Evolutionary conservation across 2,329 filamentous ascomycete genomes (phyloP).

Genomic region (Lasiodiplodia hormozganensis): DNA sequence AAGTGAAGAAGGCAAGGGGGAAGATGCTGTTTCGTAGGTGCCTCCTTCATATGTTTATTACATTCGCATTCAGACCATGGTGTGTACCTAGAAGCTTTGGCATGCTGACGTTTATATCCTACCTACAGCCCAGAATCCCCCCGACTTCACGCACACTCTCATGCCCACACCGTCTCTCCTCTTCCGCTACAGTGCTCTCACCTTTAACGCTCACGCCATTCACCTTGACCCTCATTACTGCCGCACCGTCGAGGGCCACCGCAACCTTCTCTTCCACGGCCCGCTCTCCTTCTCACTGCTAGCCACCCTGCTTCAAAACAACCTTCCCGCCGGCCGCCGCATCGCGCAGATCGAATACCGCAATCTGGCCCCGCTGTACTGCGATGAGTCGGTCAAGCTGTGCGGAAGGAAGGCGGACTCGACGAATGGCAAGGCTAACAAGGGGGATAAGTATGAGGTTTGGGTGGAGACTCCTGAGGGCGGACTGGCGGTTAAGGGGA

Average conservation of each 20-base stretch:
- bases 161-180: constrained; percentile 74
- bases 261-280: constrained; percentile 81
- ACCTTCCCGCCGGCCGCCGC: constrained; percentile 35
- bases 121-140: constrained; percentile 54
- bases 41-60: no score
- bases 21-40: constrained; percentile 49
- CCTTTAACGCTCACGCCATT: constrained; percentile 90
- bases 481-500: constrained; percentile 54
- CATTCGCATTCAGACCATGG: no score
- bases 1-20: constrained; percentile 37
- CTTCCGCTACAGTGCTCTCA: constrained; percentile 78
- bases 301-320: constrained; percentile 66
- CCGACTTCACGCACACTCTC: constrained; percentile 65
- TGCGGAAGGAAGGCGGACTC: constrained; percentile 62
- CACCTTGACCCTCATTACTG: constrained; percentile 81
- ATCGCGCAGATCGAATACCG: constrained; percentile 74
- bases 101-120: background rate
- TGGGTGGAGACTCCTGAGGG: constrained; percentile 52
- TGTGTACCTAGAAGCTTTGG: no score
- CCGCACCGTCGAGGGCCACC: constrained; percentile 74
- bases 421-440: constrained; percentile 36
- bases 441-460: constrained; percentile 47
- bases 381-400: constrained; percentile 71
- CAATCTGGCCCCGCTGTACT: constrained; percentile 83
- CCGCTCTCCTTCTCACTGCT: constrained; percentile 81